These are phyloP conservation scores for Kodamaea plutei DNA, from an alignment of 1,139 yeast species.

Conservation along the genomic window DNA sequence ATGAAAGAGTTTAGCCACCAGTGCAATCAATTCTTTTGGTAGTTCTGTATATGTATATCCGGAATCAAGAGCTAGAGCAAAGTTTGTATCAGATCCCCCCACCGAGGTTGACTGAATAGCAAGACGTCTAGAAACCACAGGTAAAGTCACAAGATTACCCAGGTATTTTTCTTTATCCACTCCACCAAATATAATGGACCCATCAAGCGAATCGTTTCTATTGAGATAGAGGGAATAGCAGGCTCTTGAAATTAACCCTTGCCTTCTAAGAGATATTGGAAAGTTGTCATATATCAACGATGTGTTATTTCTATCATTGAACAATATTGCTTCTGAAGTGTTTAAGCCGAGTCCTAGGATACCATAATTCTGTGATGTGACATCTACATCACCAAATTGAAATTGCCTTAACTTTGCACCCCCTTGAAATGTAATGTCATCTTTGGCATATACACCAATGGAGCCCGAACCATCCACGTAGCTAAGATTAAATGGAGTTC, in stretches of 20 bases:
- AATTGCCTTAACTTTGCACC: conserved; percentile 8
- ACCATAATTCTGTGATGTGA: conserved; percentile 10
- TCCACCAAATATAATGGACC: conserved; percentile 28
- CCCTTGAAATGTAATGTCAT: conserved; percentile 12
- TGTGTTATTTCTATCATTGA: conserved; percentile 7
- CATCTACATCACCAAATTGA: conserved; percentile 18
- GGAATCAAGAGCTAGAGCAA: conserved; percentile 6
- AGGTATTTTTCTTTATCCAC: conserved; percentile 17
- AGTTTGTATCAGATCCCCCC: conserved; percentile 2
- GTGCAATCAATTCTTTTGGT: conserved; percentile 36
- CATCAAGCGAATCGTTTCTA: conserved; percentile 31
- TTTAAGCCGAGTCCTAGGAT: conserved; percentile 17
- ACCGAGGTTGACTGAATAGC: conserved; percentile 3
- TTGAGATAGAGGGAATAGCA: conserved; percentile 25
- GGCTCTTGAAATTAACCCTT: conserved; percentile 8
- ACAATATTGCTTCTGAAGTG: conserved; percentile 4
- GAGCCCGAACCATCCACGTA: conserved; percentile 17
- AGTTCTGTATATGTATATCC: conserved; percentile 5
- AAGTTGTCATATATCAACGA: conserved; percentile 8
- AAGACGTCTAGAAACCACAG: conserved; percentile 3
- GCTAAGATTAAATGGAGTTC: conserved; percentile 10
- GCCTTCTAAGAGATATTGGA: conserved; percentile 11
- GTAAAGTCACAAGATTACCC: conserved; percentile 11
- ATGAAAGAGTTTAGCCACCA: conserved; percentile 26
- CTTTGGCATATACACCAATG: conserved; percentile 17